These are phyloP conservation scores for Ceratocystis harringtonii DNA, from an alignment of 2,329 filamentous ascomycete genomes.

Conservation along the genomic window DNA sequence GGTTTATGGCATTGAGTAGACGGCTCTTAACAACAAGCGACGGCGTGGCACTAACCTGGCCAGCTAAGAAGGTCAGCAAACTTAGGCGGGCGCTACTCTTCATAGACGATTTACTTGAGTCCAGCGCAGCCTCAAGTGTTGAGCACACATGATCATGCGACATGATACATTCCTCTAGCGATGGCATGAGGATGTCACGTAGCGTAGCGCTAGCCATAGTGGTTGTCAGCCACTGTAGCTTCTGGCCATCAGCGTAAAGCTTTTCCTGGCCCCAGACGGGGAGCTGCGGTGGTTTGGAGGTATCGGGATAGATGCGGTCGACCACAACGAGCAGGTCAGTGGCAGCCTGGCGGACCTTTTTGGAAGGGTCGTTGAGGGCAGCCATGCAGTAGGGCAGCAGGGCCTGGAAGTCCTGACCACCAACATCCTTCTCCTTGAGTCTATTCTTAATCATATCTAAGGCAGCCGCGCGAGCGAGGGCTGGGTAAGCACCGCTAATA, in stretches of 20 bases:
- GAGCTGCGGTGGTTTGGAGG: constrained; percentile 25
- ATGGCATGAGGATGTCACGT: constrained; percentile 52
- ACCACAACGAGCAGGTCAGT: constrained; percentile 49
- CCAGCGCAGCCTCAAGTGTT: constrained; percentile 35
- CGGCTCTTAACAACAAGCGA: constrained; percentile 52
- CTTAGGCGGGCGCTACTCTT: constrained; percentile 47
- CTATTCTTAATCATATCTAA: constrained; percentile 47
- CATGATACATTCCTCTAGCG: constrained; percentile 72
- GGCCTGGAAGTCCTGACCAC: constrained; percentile 53
- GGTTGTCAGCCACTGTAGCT: constrained; percentile 42
- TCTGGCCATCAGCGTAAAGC: constrained; percentile 46
- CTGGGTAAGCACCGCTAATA: constrained; percentile 58
- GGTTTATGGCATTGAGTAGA: constrained; percentile 57
- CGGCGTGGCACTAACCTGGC: constrained; percentile 56
- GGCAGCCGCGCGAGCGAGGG: constrained; percentile 52
- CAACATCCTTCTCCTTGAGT: constrained; percentile 36
- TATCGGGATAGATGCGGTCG: constrained; percentile 31
- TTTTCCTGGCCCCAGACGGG: constrained; percentile 44
- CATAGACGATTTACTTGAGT: constrained; percentile 34
- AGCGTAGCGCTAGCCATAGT: constrained; percentile 48
- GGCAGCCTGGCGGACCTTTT: constrained; percentile 61
- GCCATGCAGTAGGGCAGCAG: constrained; percentile 68
- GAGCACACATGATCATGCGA: constrained; percentile 57
- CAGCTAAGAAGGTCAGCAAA: constrained; percentile 56
- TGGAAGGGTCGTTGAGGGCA: constrained; percentile 60